Evolutionary conservation across 805 yeast genomes (phyloP), one percentile per base, ranked within the genome.

Genomic region (Diddensiella santjacobensis): DNA sequence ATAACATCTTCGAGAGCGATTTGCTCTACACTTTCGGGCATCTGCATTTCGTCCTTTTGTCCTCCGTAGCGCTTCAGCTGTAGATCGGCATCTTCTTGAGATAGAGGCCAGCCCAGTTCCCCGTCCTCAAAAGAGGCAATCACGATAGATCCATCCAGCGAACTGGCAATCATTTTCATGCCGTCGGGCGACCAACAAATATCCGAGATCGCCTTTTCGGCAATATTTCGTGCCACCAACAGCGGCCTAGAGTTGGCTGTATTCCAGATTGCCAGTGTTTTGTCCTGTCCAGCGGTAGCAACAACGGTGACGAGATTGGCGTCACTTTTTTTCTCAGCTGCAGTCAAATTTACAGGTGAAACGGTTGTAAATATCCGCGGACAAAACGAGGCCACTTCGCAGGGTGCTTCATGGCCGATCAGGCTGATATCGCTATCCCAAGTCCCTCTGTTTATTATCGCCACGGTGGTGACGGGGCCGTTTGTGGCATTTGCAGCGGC

Each of bases 231-330:
- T 1, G 90, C 87, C 4, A 89, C 87, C 10, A 86, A 75, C 42
- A 93, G 65, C 1, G 99, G 98, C 43, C 87, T 73, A 3, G 89
- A 77, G 45, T 74, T 74, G 1, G 78, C 67, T 0, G 96, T 91
- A 59, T 81, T 82, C 99, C 99, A 91, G 3, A 91, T 71, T 0
- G 89, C 95, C 33, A 93, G 66, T 1, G 89, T 78, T 59, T 87
- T 81, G 66, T 91, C 99, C 66, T 91, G 98, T 8, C 98, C 98
- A 11, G 91, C 96, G 23, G 96, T 85, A 1, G 97, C 96, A n/a
- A 91, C 72, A 0, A 91, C 78, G 0, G 96, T 83, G 4, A 84
- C 73, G 18, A 57, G 58, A 11, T 55, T 45, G 59, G 51, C 45
- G 20, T 30, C 45, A 19, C 37, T 46, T 18, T 37, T 24, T 4